These are phyloP conservation scores for Quercus suber DNA, from an alignment of 306 rosid species.

Conservation along the genomic window DNA sequence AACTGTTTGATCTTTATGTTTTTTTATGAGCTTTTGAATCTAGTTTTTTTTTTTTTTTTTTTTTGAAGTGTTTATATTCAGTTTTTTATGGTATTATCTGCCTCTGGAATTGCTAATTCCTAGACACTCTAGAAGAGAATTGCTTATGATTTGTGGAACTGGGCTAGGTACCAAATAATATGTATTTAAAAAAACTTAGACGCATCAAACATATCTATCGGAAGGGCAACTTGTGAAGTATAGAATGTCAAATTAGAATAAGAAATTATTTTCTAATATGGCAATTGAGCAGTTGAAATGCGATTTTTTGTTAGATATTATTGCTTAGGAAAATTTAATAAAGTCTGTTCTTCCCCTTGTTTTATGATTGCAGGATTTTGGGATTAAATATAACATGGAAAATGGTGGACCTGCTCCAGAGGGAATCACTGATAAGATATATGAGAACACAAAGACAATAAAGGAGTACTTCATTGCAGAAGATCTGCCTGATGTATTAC, in stretches of 20 bases:
- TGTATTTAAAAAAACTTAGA: background rate
- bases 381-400: conserved; percentile 97
- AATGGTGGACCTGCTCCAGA: conserved; percentile 99
- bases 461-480: conserved; percentile 74
- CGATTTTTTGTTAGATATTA: conserved; percentile 3
- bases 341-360: conserved; percentile 7
- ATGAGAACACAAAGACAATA: conserved; percentile 76
- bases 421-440: conserved; percentile 84
- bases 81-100: background rate
- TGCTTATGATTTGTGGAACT: background rate
- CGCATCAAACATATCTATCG: background rate
- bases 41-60: too few species aligned
- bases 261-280: background rate
- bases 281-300: background rate
- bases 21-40: too few species aligned
- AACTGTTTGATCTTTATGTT: too few species aligned
- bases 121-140: background rate
- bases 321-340: background rate
- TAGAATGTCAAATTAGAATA: background rate
- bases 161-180: background rate
- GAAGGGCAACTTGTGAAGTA: background rate
- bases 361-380: conserved; percentile 82
- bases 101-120: background rate
- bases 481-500: conserved; percentile 80
- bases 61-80: too few species aligned